Base-by-base conservation (phyloP, 73 alveolate species). In the Symbiodinium natans region DNA sequence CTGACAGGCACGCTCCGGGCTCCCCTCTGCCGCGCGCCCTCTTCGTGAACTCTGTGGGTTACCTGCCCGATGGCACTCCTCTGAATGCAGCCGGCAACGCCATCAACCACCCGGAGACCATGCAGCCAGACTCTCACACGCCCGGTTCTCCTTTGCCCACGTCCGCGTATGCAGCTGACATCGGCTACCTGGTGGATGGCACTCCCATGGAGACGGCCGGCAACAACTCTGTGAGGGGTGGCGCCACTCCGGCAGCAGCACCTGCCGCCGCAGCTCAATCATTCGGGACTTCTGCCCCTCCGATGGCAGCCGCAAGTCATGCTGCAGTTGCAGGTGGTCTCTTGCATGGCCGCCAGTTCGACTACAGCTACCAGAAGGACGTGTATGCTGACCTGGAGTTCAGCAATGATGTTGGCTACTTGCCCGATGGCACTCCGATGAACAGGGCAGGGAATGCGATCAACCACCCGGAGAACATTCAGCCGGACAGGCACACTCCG, bases 361-460 rank as follows among this genome's bases (percentile, higher is more conserved):
- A 19, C 38, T 33, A 27, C 2, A 36, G 83, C 41, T 71, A 11
- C 41, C 34, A 71, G 83, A 33, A 29, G 41, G 39, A 71, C 15
- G 13, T 29, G 38, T 27, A 11, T 36, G 15, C 21, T 36, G 39
- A 27, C 83, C 15, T 27, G 34, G 83, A 71, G 83, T 71, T 71
- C 83, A 71, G 34, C 41, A 71, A 71, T 29, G 83, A 71, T 36
- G 33, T 71, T 17, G 83, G 83, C 83, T 71, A 71, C 39, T 29
- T 71, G 41, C 83, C 83, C 41, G 83, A 71, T 36, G 83, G 83
- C 17, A 71, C 83, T 33, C 83, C 83, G 21, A 6, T 71, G 83
- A 33, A 71, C 83, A 27, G 39, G 83, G 83, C 83, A 3, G 83
- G 83, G 21, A 71, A 71, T 33, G 34, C 39, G 38, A 71, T 71